These are phyloP conservation scores for Didymosphaeria variabile DNA, from an alignment of 2,329 filamentous ascomycete genomes.

Conservation along the genomic window DNA sequence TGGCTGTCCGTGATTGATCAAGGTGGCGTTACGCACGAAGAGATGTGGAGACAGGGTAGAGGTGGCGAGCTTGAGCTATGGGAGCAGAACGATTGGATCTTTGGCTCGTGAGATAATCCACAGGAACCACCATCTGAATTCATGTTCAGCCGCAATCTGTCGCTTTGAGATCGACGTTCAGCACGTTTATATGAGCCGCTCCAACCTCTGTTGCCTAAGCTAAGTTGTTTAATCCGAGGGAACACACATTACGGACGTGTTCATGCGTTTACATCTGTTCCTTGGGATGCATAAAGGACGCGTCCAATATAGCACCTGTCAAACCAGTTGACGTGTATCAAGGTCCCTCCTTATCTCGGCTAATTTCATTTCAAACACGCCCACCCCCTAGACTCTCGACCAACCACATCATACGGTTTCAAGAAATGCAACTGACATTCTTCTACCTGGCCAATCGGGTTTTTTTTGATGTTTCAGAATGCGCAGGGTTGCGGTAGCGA, in stretches of 20 bases:
- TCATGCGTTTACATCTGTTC: conserved; percentile 1
- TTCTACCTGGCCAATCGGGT: background rate
- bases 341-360: conserved; percentile 18
- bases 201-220: background rate
- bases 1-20: no score
- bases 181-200: background rate
- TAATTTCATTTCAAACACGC: conserved; percentile 9
- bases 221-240: background rate
- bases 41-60: no score
- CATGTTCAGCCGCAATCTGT: background rate
- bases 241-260: background rate
- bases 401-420: background rate
- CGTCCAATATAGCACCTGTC: conserved; percentile 10
- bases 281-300: conserved; percentile 1
- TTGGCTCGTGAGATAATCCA: background rate
- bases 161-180: background rate
- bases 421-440: background rate
- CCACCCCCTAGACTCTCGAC: background rate
- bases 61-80: no score
- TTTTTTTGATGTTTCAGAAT: conserved; percentile 1
- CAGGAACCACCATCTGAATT: background rate
- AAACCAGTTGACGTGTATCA: conserved; percentile 14
- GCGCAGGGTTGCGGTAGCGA: conserved; percentile 2
- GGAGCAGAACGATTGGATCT: no score
- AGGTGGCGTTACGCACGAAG: no score